Conservation (phyloP, 2,329 filamentous ascomycete genomes). For the Ophiostoma sp. region DNA sequence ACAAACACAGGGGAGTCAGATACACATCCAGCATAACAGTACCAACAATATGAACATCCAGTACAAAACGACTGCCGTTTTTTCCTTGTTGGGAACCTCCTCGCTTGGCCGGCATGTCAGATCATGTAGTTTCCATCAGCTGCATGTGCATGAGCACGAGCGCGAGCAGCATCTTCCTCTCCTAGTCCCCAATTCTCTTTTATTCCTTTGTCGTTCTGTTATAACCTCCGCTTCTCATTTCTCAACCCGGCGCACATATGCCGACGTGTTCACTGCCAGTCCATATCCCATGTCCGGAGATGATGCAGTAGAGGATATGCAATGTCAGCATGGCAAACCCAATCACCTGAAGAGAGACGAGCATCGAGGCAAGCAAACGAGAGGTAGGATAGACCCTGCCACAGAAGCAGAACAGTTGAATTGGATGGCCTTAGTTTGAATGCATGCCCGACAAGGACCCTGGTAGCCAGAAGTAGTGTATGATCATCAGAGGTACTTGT, state of each 20-base stretch:
- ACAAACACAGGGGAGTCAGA: too few relatives aligned
- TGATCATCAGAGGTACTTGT: too few relatives aligned
- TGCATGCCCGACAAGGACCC: too few relatives aligned
- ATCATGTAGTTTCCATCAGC: constrained; percentile 4
- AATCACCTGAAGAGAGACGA: not conserved
- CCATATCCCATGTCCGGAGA: not conserved
- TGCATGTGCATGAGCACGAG: not conserved
- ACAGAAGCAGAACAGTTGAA: too few relatives aligned
- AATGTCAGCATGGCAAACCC: constrained; percentile 2
- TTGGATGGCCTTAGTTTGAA: too few relatives aligned
- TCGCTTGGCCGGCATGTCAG: constrained; percentile 11
- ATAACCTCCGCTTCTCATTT: too few relatives aligned
- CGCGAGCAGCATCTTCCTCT: too few relatives aligned
- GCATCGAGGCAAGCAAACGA: not conserved
- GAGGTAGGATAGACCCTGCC: too few relatives aligned
- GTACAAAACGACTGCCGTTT: not conserved
- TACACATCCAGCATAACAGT: not conserved
- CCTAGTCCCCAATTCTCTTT: too few relatives aligned
- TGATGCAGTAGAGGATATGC: not conserved
- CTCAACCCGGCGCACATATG: too few relatives aligned
- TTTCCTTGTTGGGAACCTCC: not conserved
- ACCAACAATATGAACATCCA: not conserved
- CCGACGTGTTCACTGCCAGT: not conserved
- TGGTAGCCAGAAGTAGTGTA: too few relatives aligned
- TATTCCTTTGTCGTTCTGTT: too few relatives aligned